phyloP scores from a whole-genome alignment of 352 stramenopile species.

The Pseudoperonospora humuli region DNA sequence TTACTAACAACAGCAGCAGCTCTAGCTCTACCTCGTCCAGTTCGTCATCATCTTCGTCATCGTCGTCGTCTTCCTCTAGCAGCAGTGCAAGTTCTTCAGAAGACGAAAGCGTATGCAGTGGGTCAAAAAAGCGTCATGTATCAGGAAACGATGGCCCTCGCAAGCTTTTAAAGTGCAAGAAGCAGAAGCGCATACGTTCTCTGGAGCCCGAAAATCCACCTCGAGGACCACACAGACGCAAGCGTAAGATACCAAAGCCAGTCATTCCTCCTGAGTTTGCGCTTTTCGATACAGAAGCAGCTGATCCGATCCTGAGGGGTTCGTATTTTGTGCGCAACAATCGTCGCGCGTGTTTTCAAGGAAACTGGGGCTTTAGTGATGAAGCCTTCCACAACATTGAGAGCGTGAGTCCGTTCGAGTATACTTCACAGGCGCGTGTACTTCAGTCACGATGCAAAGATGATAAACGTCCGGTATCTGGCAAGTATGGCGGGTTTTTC shows the following conservation, averaged over 20 bases:
- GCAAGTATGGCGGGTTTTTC: constrained; percentile 63
- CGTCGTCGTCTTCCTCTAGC: constrained; percentile 15
- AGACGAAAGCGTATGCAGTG: neutral
- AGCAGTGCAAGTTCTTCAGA: constrained; percentile 26
- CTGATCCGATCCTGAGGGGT: constrained; percentile 52
- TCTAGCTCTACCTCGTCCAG: constrained; percentile 11
- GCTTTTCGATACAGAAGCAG: constrained; percentile 35
- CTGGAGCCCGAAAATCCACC: constrained; percentile 1
- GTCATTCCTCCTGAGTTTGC: constrained; percentile 33
- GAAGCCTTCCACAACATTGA: constrained; percentile 34
- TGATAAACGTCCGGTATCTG: constrained; percentile 52
- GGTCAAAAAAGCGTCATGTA: constrained; percentile 11
- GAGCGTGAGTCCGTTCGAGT: constrained; percentile 58
- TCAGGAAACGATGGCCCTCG: constrained; percentile 6
- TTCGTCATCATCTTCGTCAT: constrained; percentile 16
- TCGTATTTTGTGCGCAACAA: constrained; percentile 35
- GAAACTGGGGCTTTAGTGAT: constrained; percentile 60
- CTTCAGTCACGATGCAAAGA: constrained; percentile 22
- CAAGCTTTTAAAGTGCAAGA: constrained; percentile 22
- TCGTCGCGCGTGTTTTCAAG: constrained; percentile 42
- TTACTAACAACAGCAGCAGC: constrained; percentile 19
- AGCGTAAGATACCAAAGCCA: constrained; percentile 16
- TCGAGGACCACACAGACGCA: constrained; percentile 8
- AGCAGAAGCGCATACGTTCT: constrained; percentile 11
- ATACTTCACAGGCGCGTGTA: constrained; percentile 37